These are phyloP conservation scores for Knufia petricola DNA, from an alignment of 2,329 filamentous ascomycete species.

Conservation along the genomic window DNA sequence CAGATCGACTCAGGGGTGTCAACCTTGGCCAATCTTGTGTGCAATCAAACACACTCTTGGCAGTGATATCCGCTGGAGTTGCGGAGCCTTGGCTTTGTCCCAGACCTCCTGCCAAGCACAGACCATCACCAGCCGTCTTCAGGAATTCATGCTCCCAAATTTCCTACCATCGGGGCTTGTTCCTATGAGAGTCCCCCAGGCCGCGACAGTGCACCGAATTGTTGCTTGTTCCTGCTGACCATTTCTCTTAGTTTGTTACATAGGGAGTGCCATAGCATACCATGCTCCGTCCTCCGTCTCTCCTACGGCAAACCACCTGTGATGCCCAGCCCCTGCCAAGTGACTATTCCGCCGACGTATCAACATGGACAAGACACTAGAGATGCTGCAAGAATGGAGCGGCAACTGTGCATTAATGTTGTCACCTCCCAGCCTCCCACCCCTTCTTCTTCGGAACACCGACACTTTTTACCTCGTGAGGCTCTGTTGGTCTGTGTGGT, in stretches of 20 bases:
- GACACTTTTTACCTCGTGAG: not conserved
- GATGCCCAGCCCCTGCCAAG: not conserved
- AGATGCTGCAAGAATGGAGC: not conserved
- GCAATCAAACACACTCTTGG: constrained; percentile 2
- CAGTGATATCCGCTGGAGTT: not conserved
- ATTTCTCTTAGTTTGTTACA: not conserved
- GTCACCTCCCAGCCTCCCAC: not conserved
- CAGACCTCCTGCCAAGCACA: not conserved
- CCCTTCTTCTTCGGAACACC: not conserved
- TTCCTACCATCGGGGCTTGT: not conserved
- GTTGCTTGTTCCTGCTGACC: not conserved
- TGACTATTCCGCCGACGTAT: not conserved
- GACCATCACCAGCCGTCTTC: not conserved
- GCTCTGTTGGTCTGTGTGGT: not conserved
- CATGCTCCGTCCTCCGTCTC: not conserved
- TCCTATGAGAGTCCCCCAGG: too few relatives aligned
- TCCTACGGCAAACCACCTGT: not conserved
- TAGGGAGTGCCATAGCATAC: not conserved
- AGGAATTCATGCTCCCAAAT: not conserved
- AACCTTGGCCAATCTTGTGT: not conserved
- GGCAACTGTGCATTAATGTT: not conserved
- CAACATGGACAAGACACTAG: not conserved
- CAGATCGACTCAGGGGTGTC: not conserved
- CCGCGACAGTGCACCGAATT: too few relatives aligned
- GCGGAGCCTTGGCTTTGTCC: not conserved